Percentiles rank a stretch among this genome's conserved stretches.
Conservation (phyloP, 257 asterid species). For the Nicotiana paniculata region DNA sequence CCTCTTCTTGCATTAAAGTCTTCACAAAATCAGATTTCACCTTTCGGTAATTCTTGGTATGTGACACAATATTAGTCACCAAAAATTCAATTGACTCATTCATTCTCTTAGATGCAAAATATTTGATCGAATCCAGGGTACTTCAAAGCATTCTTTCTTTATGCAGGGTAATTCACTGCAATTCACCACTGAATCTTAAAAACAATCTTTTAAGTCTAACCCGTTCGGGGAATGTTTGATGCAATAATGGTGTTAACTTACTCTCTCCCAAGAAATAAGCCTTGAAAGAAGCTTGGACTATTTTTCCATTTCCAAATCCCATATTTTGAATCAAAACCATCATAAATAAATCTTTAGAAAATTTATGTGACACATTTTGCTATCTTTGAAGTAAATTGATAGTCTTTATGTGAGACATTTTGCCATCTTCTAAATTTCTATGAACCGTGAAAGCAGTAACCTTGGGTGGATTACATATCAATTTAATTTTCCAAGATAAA, state of each 20-base stretch:
- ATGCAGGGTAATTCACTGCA: not conserved
- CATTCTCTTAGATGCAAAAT: constrained; percentile 10
- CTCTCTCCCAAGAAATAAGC: constrained; percentile 13
- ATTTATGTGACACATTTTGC: not conserved
- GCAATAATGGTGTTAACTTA: constrained; percentile 10
- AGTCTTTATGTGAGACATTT: not conserved
- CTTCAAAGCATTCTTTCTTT: constrained; percentile 11
- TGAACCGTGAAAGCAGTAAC: constrained; percentile 19
- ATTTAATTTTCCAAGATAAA: constrained; percentile 23
- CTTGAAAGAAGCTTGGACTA: constrained; percentile 13
- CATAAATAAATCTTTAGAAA: constrained; percentile 13
- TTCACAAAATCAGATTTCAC: constrained; percentile 23
- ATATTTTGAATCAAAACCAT: constrained; percentile 20
- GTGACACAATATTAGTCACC: not conserved
- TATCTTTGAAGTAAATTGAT: too few species aligned
- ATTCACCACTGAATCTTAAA: not conserved
- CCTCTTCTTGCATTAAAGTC: constrained; percentile 4
- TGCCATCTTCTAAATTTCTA: constrained; percentile 19
- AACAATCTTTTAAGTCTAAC: not conserved
- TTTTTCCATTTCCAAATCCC: not conserved
- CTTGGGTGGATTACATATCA: constrained; percentile 6
- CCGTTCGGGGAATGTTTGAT: constrained; percentile 16
- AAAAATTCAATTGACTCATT: constrained; percentile 14
- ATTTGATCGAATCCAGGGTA: constrained; percentile 19
- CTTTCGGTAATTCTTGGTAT: constrained; percentile 15